These are phyloP conservation scores for Neurospora sp. DNA, from an alignment of 495 filamentous ascomycete species.

Conservation along the genomic window DNA sequence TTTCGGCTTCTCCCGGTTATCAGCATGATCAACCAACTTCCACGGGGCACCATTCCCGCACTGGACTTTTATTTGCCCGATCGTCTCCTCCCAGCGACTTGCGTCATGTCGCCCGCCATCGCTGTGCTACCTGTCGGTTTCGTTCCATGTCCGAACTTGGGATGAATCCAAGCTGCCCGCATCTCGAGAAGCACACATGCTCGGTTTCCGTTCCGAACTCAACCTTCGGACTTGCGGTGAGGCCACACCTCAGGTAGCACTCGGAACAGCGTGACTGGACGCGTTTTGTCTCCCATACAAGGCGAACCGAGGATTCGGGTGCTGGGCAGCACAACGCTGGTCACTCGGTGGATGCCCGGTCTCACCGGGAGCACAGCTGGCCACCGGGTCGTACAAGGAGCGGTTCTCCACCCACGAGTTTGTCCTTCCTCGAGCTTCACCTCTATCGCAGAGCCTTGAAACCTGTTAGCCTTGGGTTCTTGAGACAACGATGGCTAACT, in stretches of 20 bases:
- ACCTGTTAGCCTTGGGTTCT: background rate
- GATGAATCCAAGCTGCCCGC: background rate
- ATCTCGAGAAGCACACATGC: background rate
- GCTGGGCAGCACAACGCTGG: background rate
- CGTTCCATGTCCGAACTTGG: background rate
- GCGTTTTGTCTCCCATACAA: background rate
- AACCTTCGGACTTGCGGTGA: background rate
- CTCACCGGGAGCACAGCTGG: background rate
- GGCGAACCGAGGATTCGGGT: background rate
- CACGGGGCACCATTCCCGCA: background rate
- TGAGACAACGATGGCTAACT: background rate
- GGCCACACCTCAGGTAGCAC: background rate
- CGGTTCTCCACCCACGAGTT: background rate
- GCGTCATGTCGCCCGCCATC: background rate
- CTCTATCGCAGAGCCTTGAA: background rate
- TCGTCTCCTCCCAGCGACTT: background rate
- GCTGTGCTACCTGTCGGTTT: background rate
- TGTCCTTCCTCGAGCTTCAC: background rate
- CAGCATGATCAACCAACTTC: background rate
- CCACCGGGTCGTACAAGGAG: background rate
- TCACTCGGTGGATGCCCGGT: background rate
- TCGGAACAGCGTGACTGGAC: background rate
- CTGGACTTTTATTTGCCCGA: background rate
- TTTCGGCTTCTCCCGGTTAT: background rate
- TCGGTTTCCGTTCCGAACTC: background rate